Conservation (phyloP, 139 green algal genomes). For the Closterium sp. region DNA sequence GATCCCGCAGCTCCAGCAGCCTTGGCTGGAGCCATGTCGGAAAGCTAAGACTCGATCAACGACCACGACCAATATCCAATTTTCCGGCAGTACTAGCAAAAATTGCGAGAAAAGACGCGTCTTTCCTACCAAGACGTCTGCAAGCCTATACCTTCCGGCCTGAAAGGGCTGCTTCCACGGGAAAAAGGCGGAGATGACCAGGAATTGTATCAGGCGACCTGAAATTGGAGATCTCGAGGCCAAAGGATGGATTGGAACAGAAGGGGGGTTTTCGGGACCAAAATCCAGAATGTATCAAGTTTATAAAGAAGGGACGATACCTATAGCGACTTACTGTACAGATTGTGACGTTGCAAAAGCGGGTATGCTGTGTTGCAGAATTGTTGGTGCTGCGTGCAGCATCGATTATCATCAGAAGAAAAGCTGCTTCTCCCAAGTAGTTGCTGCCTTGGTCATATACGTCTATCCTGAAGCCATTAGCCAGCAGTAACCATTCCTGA, state of each 20-base stretch:
- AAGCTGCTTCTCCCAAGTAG: background rate
- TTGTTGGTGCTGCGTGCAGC: background rate
- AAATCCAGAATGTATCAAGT: background rate
- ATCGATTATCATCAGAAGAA: background rate
- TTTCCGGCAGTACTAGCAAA: background rate
- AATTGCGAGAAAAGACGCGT: background rate
- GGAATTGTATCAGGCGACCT: background rate
- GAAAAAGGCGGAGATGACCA: background rate
- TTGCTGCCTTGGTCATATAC: background rate
- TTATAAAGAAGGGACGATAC: too few species aligned
- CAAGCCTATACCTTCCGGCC: too few species aligned
- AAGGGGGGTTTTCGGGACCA: background rate
- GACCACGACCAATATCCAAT: background rate
- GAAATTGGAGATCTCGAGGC: background rate
- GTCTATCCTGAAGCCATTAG: too few species aligned
- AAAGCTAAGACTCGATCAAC: background rate
- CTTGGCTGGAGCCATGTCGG: slow-evolving; percentile 6
- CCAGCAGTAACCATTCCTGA: background rate
- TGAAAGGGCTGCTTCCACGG: too few species aligned
- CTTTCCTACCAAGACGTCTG: background rate
- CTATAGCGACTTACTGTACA: too few species aligned
- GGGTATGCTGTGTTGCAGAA: background rate
- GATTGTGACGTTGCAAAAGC: background rate
- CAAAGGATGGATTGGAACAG: background rate
- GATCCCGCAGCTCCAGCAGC: background rate